phyloP scores from a whole-genome alignment of 73 alveolate species.

The Symbiodinium natans region DNA sequence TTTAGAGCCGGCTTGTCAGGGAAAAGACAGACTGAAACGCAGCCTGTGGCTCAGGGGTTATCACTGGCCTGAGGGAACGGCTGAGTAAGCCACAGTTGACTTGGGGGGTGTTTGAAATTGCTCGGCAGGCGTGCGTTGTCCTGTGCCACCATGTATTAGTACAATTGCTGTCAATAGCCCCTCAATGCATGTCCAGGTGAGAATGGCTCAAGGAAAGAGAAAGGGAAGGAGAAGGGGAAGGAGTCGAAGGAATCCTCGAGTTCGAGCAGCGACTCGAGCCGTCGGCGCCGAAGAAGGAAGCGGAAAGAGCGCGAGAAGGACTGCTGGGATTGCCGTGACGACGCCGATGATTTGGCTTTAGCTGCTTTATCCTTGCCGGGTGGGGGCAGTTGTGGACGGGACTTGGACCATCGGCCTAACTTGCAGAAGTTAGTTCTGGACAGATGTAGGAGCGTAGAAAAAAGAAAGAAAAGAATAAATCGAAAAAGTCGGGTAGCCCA shows the following conservation, averaged over 20 bases:
- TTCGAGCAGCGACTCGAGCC: not conserved
- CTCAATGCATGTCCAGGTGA: not conserved
- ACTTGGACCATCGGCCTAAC: not conserved
- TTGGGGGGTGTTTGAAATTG: no score
- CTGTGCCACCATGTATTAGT: no score
- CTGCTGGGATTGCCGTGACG: no score
- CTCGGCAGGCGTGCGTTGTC: no score
- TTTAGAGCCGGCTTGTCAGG: not conserved
- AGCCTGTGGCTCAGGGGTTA: not conserved
- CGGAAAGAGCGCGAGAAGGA: conserved; percentile 10
- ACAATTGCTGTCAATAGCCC: no score
- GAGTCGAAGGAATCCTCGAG: not conserved
- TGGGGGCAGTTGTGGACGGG: no score
- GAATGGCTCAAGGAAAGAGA: not conserved
- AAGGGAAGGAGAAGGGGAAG: not conserved
- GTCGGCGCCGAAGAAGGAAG: not conserved
- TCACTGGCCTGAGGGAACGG: no score
- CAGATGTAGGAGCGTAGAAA: conserved; percentile 4
- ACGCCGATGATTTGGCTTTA: no score
- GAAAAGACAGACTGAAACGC: not conserved
- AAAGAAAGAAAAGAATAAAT: not conserved
- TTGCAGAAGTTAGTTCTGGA: no score
- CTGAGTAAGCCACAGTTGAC: no score
- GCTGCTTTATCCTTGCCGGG: no score
- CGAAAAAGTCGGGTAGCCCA: not conserved